These are phyloP conservation scores for Beauveria asiatica DNA, from an alignment of 2,329 filamentous ascomycete species.

Conservation along the genomic window DNA sequence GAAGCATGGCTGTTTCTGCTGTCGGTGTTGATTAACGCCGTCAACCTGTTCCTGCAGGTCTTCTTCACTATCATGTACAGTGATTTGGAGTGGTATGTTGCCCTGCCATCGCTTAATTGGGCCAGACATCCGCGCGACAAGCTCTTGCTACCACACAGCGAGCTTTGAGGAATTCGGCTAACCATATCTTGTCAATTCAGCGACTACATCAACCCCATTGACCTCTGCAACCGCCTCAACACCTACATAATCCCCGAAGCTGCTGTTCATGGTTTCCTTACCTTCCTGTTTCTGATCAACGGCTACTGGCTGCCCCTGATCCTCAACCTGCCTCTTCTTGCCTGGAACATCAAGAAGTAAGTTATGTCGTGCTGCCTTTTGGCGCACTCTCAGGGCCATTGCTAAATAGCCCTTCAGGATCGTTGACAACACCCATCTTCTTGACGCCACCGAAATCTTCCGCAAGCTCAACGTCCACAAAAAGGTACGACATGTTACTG, in stretches of 20 bases:
- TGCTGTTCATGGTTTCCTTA: slow-evolving; percentile 92
- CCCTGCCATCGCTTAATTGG: background rate
- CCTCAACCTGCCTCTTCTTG: slow-evolving; percentile 84
- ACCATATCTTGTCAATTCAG: slow-evolving; percentile 35
- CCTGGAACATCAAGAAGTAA: slow-evolving; percentile 97
- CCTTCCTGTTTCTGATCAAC: slow-evolving; percentile 93
- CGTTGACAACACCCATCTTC: slow-evolving; percentile 88
- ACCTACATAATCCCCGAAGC: slow-evolving; percentile 99
- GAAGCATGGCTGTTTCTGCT: slow-evolving; percentile 98
- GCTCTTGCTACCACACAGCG: background rate
- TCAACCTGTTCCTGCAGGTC: slow-evolving; percentile 98
- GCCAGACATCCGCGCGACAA: background rate
- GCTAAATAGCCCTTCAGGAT: slow-evolving; percentile 53
- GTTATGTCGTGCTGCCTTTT: slow-evolving; percentile 27
- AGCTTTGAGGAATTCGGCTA: background rate
- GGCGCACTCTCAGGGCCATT: background rate
- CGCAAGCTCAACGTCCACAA: slow-evolving; percentile 98
- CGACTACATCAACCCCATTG: slow-evolving; percentile 99
- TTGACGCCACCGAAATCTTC: slow-evolving; percentile 99
- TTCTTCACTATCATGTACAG: slow-evolving; percentile 99
- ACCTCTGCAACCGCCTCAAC: slow-evolving; percentile 99
- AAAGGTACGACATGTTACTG: slow-evolving; percentile 54
- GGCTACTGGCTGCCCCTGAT: slow-evolving; percentile 94
- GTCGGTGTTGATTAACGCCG: slow-evolving; percentile 97
- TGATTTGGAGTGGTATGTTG: slow-evolving; percentile 90